Percentiles rank a stretch among this genome's conserved stretches.
These are phyloP conservation scores for Pleomassaria siparia DNA, from an alignment of 2,329 filamentous ascomycete species.

Conservation along the genomic window DNA sequence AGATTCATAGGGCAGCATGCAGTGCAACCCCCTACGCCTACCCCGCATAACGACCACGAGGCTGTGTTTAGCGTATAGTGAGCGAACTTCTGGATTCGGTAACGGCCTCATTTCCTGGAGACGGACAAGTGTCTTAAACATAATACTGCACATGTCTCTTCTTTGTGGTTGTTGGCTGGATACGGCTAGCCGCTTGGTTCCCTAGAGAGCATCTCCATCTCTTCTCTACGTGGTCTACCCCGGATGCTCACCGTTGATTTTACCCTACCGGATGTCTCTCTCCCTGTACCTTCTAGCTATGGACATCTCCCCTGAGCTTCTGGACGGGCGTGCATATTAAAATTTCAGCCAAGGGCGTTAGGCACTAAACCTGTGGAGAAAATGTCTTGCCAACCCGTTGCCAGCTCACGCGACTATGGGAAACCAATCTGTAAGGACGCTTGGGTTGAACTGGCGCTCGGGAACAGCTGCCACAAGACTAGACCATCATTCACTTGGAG, in stretches of 20 bases:
- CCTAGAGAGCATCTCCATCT: constrained; percentile 10
- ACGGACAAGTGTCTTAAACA: constrained; percentile 7
- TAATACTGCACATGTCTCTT: constrained; percentile 27
- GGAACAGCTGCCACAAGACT: constrained; percentile 2
- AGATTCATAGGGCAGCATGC: constrained; percentile 27
- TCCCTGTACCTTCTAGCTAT: background rate
- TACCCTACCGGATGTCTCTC: constrained; percentile 1
- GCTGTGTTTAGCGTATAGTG: background rate
- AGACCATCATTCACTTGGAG: background rate
- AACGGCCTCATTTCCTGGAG: constrained; percentile 7
- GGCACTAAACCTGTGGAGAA: background rate
- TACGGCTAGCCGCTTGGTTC: constrained; percentile 20
- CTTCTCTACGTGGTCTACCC: constrained; percentile 11
- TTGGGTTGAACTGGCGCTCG: no score
- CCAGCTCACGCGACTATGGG: no score
- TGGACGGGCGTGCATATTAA: constrained; percentile 1
- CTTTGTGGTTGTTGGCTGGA: constrained; percentile 22
- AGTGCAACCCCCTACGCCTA: constrained; percentile 16
- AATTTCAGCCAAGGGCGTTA: background rate
- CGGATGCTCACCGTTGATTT: background rate
- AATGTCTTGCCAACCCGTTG: no score
- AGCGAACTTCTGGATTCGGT: constrained; percentile 6
- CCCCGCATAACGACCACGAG: constrained; percentile 23
- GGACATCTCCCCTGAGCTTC: background rate
- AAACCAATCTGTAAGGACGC: no score